Evolutionary conservation across 1,284 basidiomycete genomes (phyloP).

Genomic region (Vanrija sp.): DNA sequence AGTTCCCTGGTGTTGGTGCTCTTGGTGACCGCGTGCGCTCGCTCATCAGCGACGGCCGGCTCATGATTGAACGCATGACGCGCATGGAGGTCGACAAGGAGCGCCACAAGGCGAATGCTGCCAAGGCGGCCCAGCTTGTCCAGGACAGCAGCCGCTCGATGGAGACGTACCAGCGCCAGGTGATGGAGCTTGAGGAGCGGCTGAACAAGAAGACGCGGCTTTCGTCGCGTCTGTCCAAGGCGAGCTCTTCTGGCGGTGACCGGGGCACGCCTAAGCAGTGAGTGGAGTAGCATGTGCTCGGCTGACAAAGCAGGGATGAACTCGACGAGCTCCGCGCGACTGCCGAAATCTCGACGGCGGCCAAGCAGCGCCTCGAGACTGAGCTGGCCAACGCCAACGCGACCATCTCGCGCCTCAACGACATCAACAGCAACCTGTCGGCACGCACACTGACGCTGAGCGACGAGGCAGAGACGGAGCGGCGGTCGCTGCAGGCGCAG

Average conservation of each 20-base stretch:
- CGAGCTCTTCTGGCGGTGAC: too few species aligned
- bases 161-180: slow-evolving; percentile 68
- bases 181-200: slow-evolving; percentile 5
- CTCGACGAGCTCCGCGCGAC: not conserved
- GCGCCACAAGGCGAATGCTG: slow-evolving; percentile 81
- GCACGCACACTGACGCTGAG: slow-evolving; percentile 68
- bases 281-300: slow-evolving; percentile 52
- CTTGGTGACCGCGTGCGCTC: slow-evolving; percentile 72
- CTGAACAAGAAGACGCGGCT: not conserved
- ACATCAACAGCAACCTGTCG: slow-evolving; percentile 71
- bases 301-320: not conserved
- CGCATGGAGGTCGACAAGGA: slow-evolving; percentile 82
- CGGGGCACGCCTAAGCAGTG: not conserved
- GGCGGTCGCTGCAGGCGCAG: slow-evolving; percentile 21
- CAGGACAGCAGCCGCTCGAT: slow-evolving; percentile 70
- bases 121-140: slow-evolving; percentile 80
- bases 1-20: slow-evolving; percentile 56
- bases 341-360: slow-evolving; percentile 57
- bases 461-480: slow-evolving; percentile 60
- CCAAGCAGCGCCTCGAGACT: slow-evolving; percentile 67
- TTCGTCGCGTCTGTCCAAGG: too few species aligned
- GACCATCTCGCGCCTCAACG: slow-evolving; percentile 63
- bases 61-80: slow-evolving; percentile 73
- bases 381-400: slow-evolving; percentile 67
- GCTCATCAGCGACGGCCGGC: slow-evolving; percentile 71